Evolutionary conservation across 192 early-diverging fungal species (phyloP).

Genomic region (Gaertneriomyces semiglobifer): DNA sequence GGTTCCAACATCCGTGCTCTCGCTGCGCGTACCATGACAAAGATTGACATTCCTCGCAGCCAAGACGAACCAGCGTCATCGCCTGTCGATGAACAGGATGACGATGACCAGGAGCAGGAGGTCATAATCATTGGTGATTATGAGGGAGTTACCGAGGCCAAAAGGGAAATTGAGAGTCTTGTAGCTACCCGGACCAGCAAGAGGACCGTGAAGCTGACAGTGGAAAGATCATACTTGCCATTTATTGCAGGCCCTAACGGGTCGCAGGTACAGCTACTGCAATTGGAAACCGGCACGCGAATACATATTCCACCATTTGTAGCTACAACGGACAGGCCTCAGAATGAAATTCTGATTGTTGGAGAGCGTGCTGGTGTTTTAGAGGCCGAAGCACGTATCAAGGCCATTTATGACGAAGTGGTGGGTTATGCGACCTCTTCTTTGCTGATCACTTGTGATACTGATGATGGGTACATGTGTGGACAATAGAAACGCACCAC

Average conservation of each 20-base stretch:
- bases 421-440: constrained; percentile 22
- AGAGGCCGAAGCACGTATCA: constrained; percentile 60
- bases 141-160: constrained; percentile 76
- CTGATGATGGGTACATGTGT: constrained; percentile 14
- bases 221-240: constrained; percentile 73
- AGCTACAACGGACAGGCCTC: constrained; percentile 35
- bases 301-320: constrained; percentile 75
- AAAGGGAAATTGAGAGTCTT: constrained; percentile 76
- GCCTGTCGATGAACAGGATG: constrained; percentile 26
- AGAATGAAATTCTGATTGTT: constrained; percentile 66
- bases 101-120: constrained; percentile 28
- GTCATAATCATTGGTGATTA: constrained; percentile 74
- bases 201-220: constrained; percentile 60
- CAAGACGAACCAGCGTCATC: constrained; percentile 28
- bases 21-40: constrained; percentile 67
- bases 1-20: constrained; percentile 77
- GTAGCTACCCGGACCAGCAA: constrained; percentile 55
- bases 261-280: constrained; percentile 54
- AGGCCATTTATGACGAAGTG: constrained; percentile 58
- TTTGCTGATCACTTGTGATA: too few species aligned
- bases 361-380: constrained; percentile 75
- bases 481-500: constrained; percentile 49
- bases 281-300: constrained; percentile 60
- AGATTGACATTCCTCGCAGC: constrained; percentile 67
- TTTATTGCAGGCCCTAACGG: constrained; percentile 80